These are phyloP conservation scores for Aspergillus costaricaensis DNA, from an alignment of 2,329 filamentous ascomycete species.

Conservation along the genomic window DNA sequence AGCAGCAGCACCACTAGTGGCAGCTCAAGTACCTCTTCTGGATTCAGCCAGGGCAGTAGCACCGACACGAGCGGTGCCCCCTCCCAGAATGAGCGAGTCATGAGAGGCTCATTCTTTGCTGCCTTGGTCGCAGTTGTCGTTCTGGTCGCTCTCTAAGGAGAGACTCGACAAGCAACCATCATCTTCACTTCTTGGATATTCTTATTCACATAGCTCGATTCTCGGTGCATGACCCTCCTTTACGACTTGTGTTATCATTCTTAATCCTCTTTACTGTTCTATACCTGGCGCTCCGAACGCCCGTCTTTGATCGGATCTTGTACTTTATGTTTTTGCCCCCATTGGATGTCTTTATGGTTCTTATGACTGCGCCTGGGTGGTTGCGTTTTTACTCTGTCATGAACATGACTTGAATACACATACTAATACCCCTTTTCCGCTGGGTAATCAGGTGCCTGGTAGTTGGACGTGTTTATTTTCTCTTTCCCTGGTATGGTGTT, in stretches of 20 bases:
- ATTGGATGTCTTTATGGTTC: conserved; percentile 21
- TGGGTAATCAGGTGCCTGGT: neutral
- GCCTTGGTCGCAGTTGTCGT: conserved; percentile 50
- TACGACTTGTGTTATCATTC: conserved; percentile 18
- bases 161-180: conserved; percentile 13
- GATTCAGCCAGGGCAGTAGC: conserved; percentile 34
- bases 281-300: conserved; percentile 18
- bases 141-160: conserved; percentile 46
- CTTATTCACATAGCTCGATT: conserved; percentile 19
- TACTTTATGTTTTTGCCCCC: conserved; percentile 9
- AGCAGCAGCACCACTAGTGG: conserved; percentile 21
- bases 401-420: conserved; percentile 6
- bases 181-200: conserved; percentile 25
- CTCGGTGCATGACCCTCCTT: conserved; percentile 15
- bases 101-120: conserved; percentile 50
- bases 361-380: conserved; percentile 17
- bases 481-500: neutral
- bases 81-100: conserved; percentile 42
- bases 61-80: conserved; percentile 32
- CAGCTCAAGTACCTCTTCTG: conserved; percentile 26
- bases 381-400: conserved; percentile 11
- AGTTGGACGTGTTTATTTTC: neutral
- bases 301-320: conserved; percentile 7
- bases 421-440: conserved; percentile 3
- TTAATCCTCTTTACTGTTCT: conserved; percentile 18